phyloP scores from a whole-genome alignment of 495 filamentous ascomycete genomes.

The Podospora sp. region DNA sequence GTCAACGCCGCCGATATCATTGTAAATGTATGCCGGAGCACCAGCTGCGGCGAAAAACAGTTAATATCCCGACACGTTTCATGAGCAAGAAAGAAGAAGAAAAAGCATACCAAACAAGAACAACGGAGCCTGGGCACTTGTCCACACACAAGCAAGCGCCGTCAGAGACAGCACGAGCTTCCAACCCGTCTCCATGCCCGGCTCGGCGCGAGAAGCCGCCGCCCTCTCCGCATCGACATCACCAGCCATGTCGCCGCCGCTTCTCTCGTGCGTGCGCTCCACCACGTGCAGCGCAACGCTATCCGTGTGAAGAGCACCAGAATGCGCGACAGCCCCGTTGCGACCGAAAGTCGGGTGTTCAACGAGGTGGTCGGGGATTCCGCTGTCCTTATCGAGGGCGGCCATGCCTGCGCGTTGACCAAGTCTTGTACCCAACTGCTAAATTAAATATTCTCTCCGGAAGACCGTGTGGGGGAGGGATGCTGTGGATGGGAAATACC shows the following conservation, averaged over 20 bases:
- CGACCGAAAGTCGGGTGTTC: not conserved
- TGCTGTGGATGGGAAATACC: not conserved
- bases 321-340: not conserved
- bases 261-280: not conserved
- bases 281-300: not conserved
- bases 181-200: not conserved
- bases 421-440: not conserved
- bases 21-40: constrained; percentile 54
- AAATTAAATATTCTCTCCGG: not conserved
- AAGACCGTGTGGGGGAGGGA: not conserved
- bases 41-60: constrained; percentile 18
- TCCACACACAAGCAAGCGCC: constrained; percentile 36
- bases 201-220: not conserved
- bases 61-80: not conserved
- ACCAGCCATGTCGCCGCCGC: not conserved
- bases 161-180: constrained; percentile 26
- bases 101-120: constrained; percentile 31
- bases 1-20: constrained; percentile 64
- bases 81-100: not conserved
- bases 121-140: constrained; percentile 33
- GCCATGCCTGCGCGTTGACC: not conserved
- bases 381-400: not conserved
- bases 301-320: not conserved
- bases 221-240: not conserved
- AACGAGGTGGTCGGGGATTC: not conserved